Percentiles rank a stretch among this genome's conserved stretches.
Evolutionary conservation across 352 stramenopile species (phyloP).

Genomic region (Globisporangium iwayamae): DNA sequence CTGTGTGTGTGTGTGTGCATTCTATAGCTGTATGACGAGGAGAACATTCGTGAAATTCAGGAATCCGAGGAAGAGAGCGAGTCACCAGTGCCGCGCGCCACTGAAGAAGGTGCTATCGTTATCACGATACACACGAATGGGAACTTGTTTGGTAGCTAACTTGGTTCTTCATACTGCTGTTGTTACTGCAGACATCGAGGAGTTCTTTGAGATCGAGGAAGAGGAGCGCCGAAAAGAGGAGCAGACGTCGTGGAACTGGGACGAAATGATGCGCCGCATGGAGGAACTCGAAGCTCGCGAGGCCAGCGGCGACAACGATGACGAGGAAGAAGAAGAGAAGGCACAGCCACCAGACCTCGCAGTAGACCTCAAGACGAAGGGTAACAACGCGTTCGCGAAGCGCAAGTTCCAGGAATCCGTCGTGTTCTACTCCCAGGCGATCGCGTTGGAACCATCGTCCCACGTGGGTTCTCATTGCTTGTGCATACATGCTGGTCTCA

Average conservation of each 20-base stretch:
- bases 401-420: slow-evolving; percentile 76
- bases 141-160: neutral
- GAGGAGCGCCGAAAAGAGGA: slow-evolving; percentile 60
- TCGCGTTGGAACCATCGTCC: slow-evolving; percentile 62
- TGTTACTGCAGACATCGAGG: slow-evolving; percentile 47
- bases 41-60: slow-evolving; percentile 85
- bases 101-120: slow-evolving; percentile 47
- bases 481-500: neutral
- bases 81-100: slow-evolving; percentile 32
- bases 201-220: slow-evolving; percentile 85
- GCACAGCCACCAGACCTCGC: slow-evolving; percentile 17
- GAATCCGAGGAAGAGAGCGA: slow-evolving; percentile 82
- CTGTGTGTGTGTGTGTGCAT: neutral
- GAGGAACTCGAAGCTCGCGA: slow-evolving; percentile 78
- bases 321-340: slow-evolving; percentile 30
- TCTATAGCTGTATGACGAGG: slow-evolving; percentile 67
- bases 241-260: slow-evolving; percentile 67
- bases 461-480: slow-evolving; percentile 42
- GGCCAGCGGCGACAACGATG: slow-evolving; percentile 29
- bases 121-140: neutral
- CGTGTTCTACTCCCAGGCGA: slow-evolving; percentile 87
- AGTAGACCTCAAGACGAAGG: slow-evolving; percentile 59
- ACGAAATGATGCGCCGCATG: slow-evolving; percentile 85
- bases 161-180: neutral
- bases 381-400: slow-evolving; percentile 74